Evolutionary conservation across 768 basidiomycete genomes (phyloP), one percentile per base, ranked within the genome.

Genomic region (Lepiota venenata): DNA sequence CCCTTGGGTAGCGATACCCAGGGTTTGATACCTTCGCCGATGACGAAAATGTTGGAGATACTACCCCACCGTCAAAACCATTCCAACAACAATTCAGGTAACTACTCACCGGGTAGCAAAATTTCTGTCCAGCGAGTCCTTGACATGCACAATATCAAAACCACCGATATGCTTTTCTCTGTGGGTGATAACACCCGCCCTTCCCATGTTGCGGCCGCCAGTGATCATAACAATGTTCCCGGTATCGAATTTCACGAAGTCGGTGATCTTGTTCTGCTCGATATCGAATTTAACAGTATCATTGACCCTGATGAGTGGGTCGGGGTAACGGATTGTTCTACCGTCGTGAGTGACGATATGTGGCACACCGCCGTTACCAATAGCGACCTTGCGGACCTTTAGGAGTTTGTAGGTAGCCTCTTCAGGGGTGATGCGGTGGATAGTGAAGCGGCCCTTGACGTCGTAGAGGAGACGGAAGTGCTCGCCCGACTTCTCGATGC

Each of bases 381-480:
- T 77, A 59, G 93, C 93, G 39, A 96, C 89, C 64, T 85, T 88
- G 71, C 85, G 84, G 65, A 99, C 97, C 70, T 94, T 93, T 69
- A 91, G 81, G 67, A 99, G 92, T 76, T 98, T 98, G 85, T 93
- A 98, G 64, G 80, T 77, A 46, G 96, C 93, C 74, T 99, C 97
- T 76, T 98, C 97, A 39, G 89, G 83, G 51, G 94, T 94, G 83
- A 99, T 98, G 66, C 97, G 93, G 82, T 99, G 97, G 71, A 98
- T 96, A 62, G 94, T 91, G 81, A 99, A 99, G 63, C 97, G 97
- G 63, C 97, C 97, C 81, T 99, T 99, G 75, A 98, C 87, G 71
- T 98, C 97, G 82, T 98, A 98, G 40, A 99, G 81, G 57, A 98
- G 84, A 73, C 97, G 96, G 88, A 98, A 99, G 81, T 98, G 88